These are phyloP conservation scores for Naumovozyma castellii DNA, from an alignment of 805 yeast species.

Conservation along the genomic window DNA sequence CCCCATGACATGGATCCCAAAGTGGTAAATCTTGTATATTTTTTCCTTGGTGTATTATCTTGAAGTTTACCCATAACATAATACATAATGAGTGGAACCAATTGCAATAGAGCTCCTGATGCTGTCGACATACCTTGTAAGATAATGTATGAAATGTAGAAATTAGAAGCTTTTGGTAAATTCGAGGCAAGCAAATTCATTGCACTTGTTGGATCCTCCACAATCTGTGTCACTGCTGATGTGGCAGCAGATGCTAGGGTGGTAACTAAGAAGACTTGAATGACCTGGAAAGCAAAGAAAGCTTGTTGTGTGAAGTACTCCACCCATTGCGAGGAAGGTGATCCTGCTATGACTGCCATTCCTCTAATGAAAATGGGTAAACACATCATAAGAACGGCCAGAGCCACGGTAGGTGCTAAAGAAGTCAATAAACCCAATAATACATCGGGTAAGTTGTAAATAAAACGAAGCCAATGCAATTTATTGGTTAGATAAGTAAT, in stretches of 20 bases:
- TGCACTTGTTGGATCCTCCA: slow-evolving; percentile 48
- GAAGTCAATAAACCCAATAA: slow-evolving; percentile 60
- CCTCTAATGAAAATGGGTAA: slow-evolving; percentile 56
- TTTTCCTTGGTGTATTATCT: slow-evolving; percentile 60
- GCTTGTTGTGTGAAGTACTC: slow-evolving; percentile 60
- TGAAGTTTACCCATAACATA: slow-evolving; percentile 48
- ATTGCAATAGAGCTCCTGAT: slow-evolving; percentile 56
- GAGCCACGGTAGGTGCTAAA: slow-evolving; percentile 55
- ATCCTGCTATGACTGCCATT: slow-evolving; percentile 54
- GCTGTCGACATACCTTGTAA: slow-evolving; percentile 61
- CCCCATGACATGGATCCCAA: slow-evolving; percentile 59
- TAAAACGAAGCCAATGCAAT: slow-evolving; percentile 45
- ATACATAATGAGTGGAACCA: slow-evolving; percentile 48
- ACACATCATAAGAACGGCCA: slow-evolving; percentile 55
- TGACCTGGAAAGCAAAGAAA: slow-evolving; percentile 59
- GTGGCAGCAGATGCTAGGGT: slow-evolving; percentile 66
- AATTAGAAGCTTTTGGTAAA: slow-evolving; percentile 66
- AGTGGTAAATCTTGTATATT: slow-evolving; percentile 47
- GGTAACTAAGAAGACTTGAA: slow-evolving; percentile 63
- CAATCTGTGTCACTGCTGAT: slow-evolving; percentile 53
- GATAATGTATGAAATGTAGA: slow-evolving; percentile 56
- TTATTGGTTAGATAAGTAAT: slow-evolving; percentile 52
- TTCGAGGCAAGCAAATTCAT: slow-evolving; percentile 54
- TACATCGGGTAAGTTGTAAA: slow-evolving; percentile 43
- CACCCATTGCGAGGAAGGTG: slow-evolving; percentile 45